These are phyloP conservation scores for Cercospora zeae-maydis DNA, from an alignment of 2,329 filamentous ascomycete genomes.

Conservation along the genomic window DNA sequence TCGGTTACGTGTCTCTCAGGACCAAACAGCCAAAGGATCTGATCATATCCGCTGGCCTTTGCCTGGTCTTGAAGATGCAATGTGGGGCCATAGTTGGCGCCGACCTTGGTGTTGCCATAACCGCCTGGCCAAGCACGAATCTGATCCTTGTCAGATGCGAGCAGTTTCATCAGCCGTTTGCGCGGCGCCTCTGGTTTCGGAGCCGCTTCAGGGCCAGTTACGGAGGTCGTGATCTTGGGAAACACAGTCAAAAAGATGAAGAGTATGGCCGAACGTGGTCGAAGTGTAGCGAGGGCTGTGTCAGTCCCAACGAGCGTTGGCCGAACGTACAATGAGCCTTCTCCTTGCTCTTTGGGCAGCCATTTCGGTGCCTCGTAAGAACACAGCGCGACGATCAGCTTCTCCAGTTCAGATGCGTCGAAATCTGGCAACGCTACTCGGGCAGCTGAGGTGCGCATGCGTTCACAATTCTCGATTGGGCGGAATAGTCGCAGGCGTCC, in stretches of 20 bases:
- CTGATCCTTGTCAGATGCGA: conserved; percentile 73
- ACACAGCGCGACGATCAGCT: conserved; percentile 67
- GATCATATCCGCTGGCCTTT: conserved; percentile 66
- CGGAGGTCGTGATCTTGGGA: conserved; percentile 34
- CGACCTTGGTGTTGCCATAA: conserved; percentile 84
- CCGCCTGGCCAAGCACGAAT: conserved; percentile 88
- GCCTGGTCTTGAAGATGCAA: conserved; percentile 73
- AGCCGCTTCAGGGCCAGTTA: conserved; percentile 24
- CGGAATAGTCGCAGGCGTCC: conserved; percentile 72
- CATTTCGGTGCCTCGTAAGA: conserved; percentile 70
- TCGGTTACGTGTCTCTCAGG: conserved; percentile 73
- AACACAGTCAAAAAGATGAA: conserved; percentile 63
- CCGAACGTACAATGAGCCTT: conserved; percentile 69
- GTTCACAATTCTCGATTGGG: conserved; percentile 65
- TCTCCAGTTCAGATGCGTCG: conserved; percentile 65
- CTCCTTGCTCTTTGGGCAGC: conserved; percentile 66
- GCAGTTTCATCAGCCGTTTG: conserved; percentile 57
- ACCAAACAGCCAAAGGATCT: conserved; percentile 76
- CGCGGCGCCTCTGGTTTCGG: conserved; percentile 24
- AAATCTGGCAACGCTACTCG: conserved; percentile 73
- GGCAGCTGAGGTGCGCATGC: conserved; percentile 53
- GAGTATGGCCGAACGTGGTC: conserved; percentile 76
- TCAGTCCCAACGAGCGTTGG: conserved; percentile 76
- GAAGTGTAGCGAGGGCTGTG: conserved; percentile 71
- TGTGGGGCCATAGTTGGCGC: conserved; percentile 84